Evolutionary conservation across 1,139 yeast species (phyloP), one percentile per base, ranked within the genome.

Genomic region (Suhomyces atakaporum): DNA sequence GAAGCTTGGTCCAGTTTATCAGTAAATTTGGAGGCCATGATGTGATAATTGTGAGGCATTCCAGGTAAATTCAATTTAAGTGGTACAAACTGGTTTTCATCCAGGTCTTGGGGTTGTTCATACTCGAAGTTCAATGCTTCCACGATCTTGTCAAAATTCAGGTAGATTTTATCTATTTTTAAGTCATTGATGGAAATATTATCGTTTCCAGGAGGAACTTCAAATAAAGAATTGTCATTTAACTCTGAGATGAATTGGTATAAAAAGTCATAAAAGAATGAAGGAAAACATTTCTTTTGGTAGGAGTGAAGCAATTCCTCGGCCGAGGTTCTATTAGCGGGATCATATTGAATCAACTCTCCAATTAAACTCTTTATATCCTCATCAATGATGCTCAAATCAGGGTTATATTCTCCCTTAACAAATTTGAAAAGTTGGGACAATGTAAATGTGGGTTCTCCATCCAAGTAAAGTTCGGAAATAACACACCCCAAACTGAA

Each of bases 401-500:
- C 78, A 0, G 96, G 95, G 7, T 57, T 54, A 50, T 75, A 82
- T 42, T 84, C 90, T 5, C 79, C 75, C 45, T 77, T 78, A 50
- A 82, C 82, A 59, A 85, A 92, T 59, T 84, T 85, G 67, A 87
- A 89, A 45, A 90, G 65, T 53, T 89, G 96, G 0, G 97, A 83
- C 13, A 92, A 68, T 0, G 95, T 82, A 57, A 94, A 90, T 0
- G 88, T 73, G 0, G 97, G 86, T 12, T 84, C 76, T 0, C 97
- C 97, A 50, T 92, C 97, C 19, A 81, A 62, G 48, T 84, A 88
- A 13, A 94, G 61, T 58, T 94, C 98, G 0, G 95, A 96, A 47
- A 94, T 83, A 3, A 86, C 89, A 62, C 98, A 94, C 0, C 97
- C 97, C 35, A 85, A 61, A 38, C 94, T 79, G 58, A 90, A 89